phyloP scores from a whole-genome alignment of 257 asterid species.

The Oldenlandia corymbosa region DNA sequence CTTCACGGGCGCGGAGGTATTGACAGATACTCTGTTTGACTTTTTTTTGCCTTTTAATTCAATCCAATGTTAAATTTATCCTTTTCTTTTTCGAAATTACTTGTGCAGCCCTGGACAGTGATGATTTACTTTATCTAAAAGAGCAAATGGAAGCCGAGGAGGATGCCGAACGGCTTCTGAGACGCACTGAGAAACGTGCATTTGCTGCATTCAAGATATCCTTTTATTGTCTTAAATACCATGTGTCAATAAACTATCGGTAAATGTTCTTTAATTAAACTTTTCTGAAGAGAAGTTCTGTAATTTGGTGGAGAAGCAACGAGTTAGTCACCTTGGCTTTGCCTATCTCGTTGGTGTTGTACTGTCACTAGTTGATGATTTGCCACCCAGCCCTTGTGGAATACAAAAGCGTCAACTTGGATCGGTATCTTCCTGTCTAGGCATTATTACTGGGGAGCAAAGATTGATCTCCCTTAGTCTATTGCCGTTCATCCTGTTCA shows the following conservation, averaged over 20 bases:
- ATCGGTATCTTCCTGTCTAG: constrained; percentile 1
- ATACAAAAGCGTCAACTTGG: no score
- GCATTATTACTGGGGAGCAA: background rate
- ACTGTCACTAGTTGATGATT: background rate
- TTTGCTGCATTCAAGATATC: constrained; percentile 96
- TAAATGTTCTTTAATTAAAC: no score
- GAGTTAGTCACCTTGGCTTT: background rate
- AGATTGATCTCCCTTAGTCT: background rate
- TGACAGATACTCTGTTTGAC: constrained; percentile 12
- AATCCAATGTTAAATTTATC: constrained; percentile 10
- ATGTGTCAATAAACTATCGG: background rate
- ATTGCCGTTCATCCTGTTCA: no score
- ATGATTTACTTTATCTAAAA: constrained; percentile 95
- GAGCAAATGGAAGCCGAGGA: constrained; percentile 99
- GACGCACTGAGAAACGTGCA: constrained; percentile 95
- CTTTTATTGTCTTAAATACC: constrained; percentile 30
- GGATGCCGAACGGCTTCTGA: constrained; percentile 94
- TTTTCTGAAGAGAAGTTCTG: no score
- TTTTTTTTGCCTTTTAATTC: background rate
- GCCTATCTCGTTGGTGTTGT: background rate
- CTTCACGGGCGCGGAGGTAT: constrained; percentile 99
- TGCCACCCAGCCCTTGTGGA: no score
- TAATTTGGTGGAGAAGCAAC: background rate
- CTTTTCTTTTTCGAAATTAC: constrained; percentile 31
- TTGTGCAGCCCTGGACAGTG: constrained; percentile 96